Conservation (phyloP, 2,329 filamentous ascomycete genomes). For the Cephalotrichum gorgonifer region DNA sequence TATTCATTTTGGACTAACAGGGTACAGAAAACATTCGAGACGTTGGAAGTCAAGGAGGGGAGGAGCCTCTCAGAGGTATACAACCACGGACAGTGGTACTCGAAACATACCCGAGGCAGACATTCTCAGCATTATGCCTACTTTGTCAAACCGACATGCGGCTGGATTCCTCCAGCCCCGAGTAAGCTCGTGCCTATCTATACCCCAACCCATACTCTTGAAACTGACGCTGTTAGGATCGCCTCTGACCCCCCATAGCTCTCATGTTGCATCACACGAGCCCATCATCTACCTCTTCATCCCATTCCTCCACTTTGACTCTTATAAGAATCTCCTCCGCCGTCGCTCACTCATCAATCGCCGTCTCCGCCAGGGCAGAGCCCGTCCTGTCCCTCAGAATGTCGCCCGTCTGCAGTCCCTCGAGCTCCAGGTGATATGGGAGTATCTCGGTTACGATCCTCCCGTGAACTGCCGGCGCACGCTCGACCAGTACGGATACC, state of each 20-base stretch:
- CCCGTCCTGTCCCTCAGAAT: conserved; percentile 42
- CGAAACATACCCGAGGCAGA: conserved; percentile 35
- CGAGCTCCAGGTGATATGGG: conserved; percentile 52
- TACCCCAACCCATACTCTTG: not conserved
- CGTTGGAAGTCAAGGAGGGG: conserved; percentile 25
- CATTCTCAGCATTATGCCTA: conserved; percentile 39
- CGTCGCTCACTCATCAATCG: conserved; percentile 44
- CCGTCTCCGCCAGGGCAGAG: conserved; percentile 41
- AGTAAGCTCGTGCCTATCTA: conserved; percentile 15
- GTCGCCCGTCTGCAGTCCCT: conserved; percentile 44
- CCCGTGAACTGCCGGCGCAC: conserved; percentile 52
- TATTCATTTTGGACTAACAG: not conserved
- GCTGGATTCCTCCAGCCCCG: conserved; percentile 28
- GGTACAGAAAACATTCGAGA: conserved; percentile 31
- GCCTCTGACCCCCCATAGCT: conserved; percentile 20
- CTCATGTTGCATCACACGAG: conserved; percentile 15
- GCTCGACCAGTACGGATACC: conserved; percentile 54
- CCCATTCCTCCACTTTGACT: conserved; percentile 55
- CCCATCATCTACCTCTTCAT: conserved; percentile 38
- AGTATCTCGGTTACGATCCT: conserved; percentile 49
- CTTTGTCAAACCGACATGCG: conserved; percentile 37
- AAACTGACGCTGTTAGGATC: conserved; percentile 15
- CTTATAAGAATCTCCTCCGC: conserved; percentile 45
- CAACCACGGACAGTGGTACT: conserved; percentile 36
- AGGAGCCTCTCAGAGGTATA: conserved; percentile 28